These are phyloP conservation scores for Haplosporangium sp. DNA, from an alignment of 371 early-diverging fungal genomes.

Conservation along the genomic window DNA sequence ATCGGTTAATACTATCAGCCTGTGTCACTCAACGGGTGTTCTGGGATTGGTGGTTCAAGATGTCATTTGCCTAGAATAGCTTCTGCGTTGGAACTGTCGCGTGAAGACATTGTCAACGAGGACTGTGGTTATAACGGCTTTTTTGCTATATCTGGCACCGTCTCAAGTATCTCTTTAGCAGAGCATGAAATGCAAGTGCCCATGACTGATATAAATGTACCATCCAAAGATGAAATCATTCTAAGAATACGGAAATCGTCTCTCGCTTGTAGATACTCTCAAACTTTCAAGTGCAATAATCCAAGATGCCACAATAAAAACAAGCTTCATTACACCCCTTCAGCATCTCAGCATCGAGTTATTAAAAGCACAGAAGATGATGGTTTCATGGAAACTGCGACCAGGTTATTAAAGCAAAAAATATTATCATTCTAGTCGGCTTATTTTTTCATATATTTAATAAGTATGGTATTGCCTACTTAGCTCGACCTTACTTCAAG, in stretches of 20 bases:
- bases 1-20: background rate
- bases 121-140: slow-evolving; percentile 21
- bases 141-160: slow-evolving; percentile 19
- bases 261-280: slow-evolving; percentile 30
- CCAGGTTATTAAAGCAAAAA: slow-evolving; percentile 16
- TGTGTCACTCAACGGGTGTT: background rate
- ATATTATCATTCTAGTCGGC: too few relatives aligned
- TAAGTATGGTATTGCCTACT: background rate
- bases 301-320: slow-evolving; percentile 40
- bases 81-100: slow-evolving; percentile 5
- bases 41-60: background rate
- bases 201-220: background rate
- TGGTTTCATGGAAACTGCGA: slow-evolving; percentile 48
- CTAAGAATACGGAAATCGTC: background rate
- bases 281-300: slow-evolving; percentile 36
- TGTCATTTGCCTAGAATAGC: slow-evolving; percentile 22
- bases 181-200: slow-evolving; percentile 34
- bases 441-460: background rate
- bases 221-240: background rate
- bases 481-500: slow-evolving; percentile 21
- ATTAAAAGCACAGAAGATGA: slow-evolving; percentile 43
- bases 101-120: slow-evolving; percentile 21
- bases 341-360: slow-evolving; percentile 12
- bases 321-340: slow-evolving; percentile 38
- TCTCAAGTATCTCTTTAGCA: slow-evolving; percentile 17